Evolutionary conservation across 2,329 filamentous ascomycete species (phyloP).

Genomic region (Aspergillus pseudonomiae): DNA sequence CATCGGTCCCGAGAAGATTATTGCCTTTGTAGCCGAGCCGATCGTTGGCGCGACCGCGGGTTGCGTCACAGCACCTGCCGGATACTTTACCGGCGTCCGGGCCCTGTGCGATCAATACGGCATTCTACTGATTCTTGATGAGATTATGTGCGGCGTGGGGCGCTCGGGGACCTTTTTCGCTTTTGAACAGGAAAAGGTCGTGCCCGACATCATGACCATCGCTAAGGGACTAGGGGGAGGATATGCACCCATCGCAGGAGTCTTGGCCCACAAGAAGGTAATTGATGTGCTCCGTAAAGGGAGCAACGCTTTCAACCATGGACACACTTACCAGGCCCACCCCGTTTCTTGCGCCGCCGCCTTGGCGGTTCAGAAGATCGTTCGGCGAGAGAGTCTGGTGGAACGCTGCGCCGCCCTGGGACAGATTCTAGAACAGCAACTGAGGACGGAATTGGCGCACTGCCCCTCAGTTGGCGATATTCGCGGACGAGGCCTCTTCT

Average conservation of each 20-base stretch:
- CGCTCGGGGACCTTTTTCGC: slow-evolving; percentile 6
- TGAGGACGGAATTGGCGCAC: background rate
- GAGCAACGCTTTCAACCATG: slow-evolving; percentile 1
- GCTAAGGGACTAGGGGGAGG: slow-evolving; percentile 8
- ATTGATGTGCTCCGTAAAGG: slow-evolving; percentile 6
- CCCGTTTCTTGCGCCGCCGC: slow-evolving; percentile 6
- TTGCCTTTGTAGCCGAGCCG: slow-evolving; percentile 6
- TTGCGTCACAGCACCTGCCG: slow-evolving; percentile 2
- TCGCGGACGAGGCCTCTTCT: slow-evolving; percentile 8
- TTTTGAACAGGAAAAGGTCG: slow-evolving; percentile 4
- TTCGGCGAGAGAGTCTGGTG: background rate
- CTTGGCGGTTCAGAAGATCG: slow-evolving; percentile 4
- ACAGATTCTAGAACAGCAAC: background rate
- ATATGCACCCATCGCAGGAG: slow-evolving; percentile 1
- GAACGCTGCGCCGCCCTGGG: background rate
- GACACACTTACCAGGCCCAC: slow-evolving; percentile 9
- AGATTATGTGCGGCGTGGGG: slow-evolving; percentile 10
- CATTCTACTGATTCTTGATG: slow-evolving; percentile 3
- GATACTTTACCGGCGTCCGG: slow-evolving; percentile 2
- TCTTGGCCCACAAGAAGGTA: slow-evolving; percentile 5
- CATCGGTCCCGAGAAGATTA: slow-evolving; percentile 1
- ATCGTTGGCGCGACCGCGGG: slow-evolving; percentile 4
- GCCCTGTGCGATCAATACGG: slow-evolving; percentile 2
- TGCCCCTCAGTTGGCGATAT: slow-evolving; percentile 2
- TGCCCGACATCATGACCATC: slow-evolving; percentile 5